Conservation (phyloP, 306 rosid genomes). For the Vigna unguiculata region DNA sequence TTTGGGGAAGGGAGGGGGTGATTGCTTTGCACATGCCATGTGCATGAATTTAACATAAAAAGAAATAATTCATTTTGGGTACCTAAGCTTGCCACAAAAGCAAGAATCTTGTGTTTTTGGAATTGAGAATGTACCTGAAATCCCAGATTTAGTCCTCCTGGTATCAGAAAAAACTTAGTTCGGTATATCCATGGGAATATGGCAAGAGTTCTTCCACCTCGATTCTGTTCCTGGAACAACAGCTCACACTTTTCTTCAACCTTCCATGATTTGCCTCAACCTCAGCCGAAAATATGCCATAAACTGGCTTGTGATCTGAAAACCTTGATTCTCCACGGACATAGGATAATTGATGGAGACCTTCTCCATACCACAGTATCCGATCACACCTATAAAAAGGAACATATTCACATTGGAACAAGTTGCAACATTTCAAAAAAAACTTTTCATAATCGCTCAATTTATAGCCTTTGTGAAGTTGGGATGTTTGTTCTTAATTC, state of each 20-base stretch:
- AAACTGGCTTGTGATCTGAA: constrained; percentile 97
- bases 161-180: constrained; percentile 85
- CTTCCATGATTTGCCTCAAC: constrained; percentile 84
- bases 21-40: background rate
- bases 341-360: constrained; percentile 93
- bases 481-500: constrained; percentile 17
- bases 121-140: constrained; percentile 50
- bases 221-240: constrained; percentile 79
- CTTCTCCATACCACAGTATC: constrained; percentile 96
- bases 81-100: constrained; percentile 26
- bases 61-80: background rate
- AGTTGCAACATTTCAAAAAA: constrained; percentile 19
- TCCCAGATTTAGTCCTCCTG: constrained; percentile 43
- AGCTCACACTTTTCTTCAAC: constrained; percentile 88
- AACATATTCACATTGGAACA: constrained; percentile 31
- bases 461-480: constrained; percentile 16
- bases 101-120: constrained; percentile 24
- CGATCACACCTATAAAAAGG: constrained; percentile 90
- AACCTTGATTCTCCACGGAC: constrained; percentile 97
- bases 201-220: constrained; percentile 95
- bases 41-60: background rate
- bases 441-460: background rate
- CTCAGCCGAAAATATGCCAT: constrained; percentile 94
- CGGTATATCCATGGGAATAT: constrained; percentile 91
- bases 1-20: background rate